Conservation (phyloP, 192 early-diverging fungal genomes). For the Spizellomyces punctatus region DNA sequence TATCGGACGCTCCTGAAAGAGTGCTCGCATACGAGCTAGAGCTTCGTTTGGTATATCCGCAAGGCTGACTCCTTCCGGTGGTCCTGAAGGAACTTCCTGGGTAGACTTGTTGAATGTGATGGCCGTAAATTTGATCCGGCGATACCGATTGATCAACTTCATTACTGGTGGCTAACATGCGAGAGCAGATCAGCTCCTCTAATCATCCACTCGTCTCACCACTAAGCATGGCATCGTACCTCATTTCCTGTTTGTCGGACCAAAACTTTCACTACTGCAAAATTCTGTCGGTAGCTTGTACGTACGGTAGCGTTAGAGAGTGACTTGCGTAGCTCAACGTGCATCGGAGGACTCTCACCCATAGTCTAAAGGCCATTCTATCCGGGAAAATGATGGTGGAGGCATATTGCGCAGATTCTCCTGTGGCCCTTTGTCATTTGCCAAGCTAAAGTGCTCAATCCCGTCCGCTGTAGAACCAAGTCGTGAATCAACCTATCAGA, state of each 20-base stretch:
- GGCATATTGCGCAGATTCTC: conserved; percentile 51
- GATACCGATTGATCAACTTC: conserved; percentile 27
- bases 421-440: conserved; percentile 34
- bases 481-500: neutral
- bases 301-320: neutral
- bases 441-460: conserved; percentile 44
- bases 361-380: conserved; percentile 58
- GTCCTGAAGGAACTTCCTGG: conserved; percentile 6
- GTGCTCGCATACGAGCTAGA: conserved; percentile 9
- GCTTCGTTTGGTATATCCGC: conserved; percentile 8
- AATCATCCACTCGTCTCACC: neutral
- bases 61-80: neutral
- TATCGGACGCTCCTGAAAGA: conserved; percentile 37
- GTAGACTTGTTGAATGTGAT: conserved; percentile 3
- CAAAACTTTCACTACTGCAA: conserved; percentile 51
- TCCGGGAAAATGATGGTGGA: conserved; percentile 58
- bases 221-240: neutral
- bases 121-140: conserved; percentile 18
- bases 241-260: neutral
- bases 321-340: no score
- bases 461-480: conserved; percentile 40
- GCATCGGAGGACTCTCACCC: conserved; percentile 37
- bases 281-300: conserved; percentile 56
- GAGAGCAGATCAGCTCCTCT: neutral
- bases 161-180: neutral